Evolutionary conservation across 2,329 filamentous ascomycete species (phyloP).

Genomic region (Bipolaris bicolor): DNA sequence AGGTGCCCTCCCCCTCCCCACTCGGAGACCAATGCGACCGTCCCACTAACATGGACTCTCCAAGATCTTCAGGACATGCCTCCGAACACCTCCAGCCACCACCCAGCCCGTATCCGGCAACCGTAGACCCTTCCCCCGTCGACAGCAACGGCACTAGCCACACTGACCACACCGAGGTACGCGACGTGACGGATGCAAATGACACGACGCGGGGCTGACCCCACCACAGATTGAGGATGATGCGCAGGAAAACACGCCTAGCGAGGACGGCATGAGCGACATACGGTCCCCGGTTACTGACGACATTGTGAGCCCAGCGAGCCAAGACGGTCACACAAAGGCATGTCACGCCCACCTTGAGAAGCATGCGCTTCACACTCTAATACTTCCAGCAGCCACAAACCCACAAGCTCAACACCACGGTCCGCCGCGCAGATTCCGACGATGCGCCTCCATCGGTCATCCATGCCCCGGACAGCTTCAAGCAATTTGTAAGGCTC

Average conservation of each 20-base stretch:
- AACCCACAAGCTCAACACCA: slow-evolving; percentile 56
- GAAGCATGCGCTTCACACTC: slow-evolving; percentile 2
- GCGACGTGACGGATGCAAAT: not conserved
- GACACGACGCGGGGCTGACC: slow-evolving; percentile 30
- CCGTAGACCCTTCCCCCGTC: slow-evolving; percentile 79
- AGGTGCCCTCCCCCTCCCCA: slow-evolving; percentile 41
- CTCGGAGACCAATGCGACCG: not conserved
- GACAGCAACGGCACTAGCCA: slow-evolving; percentile 83
- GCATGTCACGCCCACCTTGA: slow-evolving; percentile 23
- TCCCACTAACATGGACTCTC: slow-evolving; percentile 39
- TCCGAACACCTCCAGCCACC: slow-evolving; percentile 56
- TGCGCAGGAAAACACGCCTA: slow-evolving; percentile 63
- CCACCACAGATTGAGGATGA: slow-evolving; percentile 72
- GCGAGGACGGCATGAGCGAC: slow-evolving; percentile 48
- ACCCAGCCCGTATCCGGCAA: slow-evolving; percentile 64
- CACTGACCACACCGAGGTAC: slow-evolving; percentile 76
- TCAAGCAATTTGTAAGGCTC: slow-evolving; percentile 72
- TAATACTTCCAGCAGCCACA: slow-evolving; percentile 39
- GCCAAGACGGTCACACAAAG: slow-evolving; percentile 40
- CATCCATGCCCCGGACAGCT: slow-evolving; percentile 87
- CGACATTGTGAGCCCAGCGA: slow-evolving; percentile 45
- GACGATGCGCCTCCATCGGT: slow-evolving; percentile 86
- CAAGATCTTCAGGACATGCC: slow-evolving; percentile 52
- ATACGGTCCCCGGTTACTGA: slow-evolving; percentile 47
- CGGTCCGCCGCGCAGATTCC: slow-evolving; percentile 57